Base-by-base conservation (phyloP, 2,329 filamentous ascomycete genomes). In the Sarocladium strictum region DNA sequence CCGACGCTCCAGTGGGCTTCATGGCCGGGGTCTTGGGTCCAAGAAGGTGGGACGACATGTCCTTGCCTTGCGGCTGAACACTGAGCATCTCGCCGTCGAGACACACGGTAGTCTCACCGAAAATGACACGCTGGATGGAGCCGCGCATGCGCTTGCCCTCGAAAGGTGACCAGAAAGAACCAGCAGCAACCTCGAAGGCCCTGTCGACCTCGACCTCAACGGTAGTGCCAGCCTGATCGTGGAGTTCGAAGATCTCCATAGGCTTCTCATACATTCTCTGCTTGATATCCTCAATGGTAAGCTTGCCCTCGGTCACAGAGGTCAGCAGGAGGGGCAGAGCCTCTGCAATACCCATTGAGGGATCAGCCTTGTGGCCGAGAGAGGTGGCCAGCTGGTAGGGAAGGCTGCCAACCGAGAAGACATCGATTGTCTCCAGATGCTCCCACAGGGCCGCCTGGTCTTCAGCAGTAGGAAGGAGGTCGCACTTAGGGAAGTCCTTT, bases 181-280 rank as follows among this genome's bases (percentile, higher is more conserved):
- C 62, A 35, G 62, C 53, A 50, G 80, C 70, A 55, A 86, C 74
- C 3, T 80, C 75, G 67, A 87, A 88, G 2, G 85, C 79, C 43
- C 88, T 82, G 65, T 90, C 87, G 61, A 91, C 77, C 70, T 91
- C 88, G 21, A 89, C 79, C 73, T 92, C 88, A 33, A 92, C 78
- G 4, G 81, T 82, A 35, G 86, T 85, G 56, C 84, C 84, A n/a
- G 79, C 71, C 70, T 92, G 88, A 61, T 92, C 88, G 60, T 92
- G 88, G 52, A 92, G 79, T 73, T 92, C 87, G 61, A 92, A 92
- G 62, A 92, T 91, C 65, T 81, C 80, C 73, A 87, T 88, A 2
- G 88, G 88, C 66, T 90, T 91, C 65, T 89, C 85, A 66, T 91
- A 87, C 47, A 92, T 77, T 40, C 86, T 83, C 54, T 72, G 66